These are phyloP conservation scores for Linnemannia exigua DNA, from an alignment of 192 early-diverging fungal genomes.

Conservation along the genomic window DNA sequence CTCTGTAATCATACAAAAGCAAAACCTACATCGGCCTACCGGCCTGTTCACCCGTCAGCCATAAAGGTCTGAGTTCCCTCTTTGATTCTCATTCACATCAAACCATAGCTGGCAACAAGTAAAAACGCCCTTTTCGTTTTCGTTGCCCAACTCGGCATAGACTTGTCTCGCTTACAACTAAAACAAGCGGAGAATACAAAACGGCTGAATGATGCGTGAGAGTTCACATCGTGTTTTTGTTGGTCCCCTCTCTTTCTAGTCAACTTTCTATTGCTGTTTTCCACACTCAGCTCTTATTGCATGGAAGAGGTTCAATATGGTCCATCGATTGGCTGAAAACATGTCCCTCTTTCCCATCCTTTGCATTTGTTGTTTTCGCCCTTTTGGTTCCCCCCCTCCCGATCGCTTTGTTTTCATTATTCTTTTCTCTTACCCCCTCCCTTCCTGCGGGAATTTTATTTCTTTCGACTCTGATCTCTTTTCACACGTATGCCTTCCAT, in stretches of 20 bases:
- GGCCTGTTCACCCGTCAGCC: too few species aligned
- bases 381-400: too few species aligned
- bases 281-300: not conserved
- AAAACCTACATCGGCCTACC: too few species aligned
- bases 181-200: not conserved
- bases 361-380: too few species aligned
- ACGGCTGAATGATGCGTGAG: not conserved
- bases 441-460: not conserved
- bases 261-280: not conserved
- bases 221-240: not conserved
- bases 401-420: too few species aligned
- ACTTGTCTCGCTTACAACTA: not conserved
- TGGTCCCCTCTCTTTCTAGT: not conserved
- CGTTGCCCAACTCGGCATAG: slow-evolving; percentile 8
- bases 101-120: not conserved
- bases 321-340: too few species aligned
- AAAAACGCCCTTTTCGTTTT: not conserved
- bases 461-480: not conserved
- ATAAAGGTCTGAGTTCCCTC: not conserved
- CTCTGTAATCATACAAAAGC: too few species aligned
- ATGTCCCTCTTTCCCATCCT: too few species aligned
- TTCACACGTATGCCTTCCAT: not conserved
- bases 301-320: not conserved
- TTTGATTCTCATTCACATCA: not conserved
- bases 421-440: not conserved